A percentile compares a stretch with the other conserved stretches of the same genome.
phyloP scores from a whole-genome alignment of 306 rosid species.

The Quillaja saponaria region DNA sequence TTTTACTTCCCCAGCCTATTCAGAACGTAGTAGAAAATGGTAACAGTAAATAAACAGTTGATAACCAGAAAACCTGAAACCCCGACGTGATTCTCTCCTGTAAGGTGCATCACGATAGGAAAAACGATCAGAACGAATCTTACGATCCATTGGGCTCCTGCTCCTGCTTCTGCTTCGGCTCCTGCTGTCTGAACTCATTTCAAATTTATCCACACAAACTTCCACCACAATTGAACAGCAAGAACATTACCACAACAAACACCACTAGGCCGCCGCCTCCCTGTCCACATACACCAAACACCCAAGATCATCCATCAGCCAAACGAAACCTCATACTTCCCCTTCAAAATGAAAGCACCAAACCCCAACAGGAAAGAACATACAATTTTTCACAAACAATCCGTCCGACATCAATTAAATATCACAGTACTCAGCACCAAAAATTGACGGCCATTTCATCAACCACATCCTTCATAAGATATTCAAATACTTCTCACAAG shows the following conservation, averaged over 20 bases:
- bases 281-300: conserved; percentile 99
- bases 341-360: conserved; percentile 72
- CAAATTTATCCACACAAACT: conserved; percentile 49
- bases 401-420: conserved; percentile 59
- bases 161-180: conserved; percentile 94
- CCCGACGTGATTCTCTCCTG: conserved; percentile 95
- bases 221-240: conserved; percentile 70
- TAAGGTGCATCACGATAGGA: conserved; percentile 95
- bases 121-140: conserved; percentile 92
- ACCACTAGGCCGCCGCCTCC: conserved; percentile 66
- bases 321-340: conserved; percentile 76
- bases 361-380: conserved; percentile 57
- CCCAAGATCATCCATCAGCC: conserved; percentile 84
- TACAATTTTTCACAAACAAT: conserved; percentile 57
- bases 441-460: conserved; percentile 39
- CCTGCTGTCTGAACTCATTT: conserved; percentile 92
- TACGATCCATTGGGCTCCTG: conserved; percentile 92
- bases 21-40: conserved; percentile 27
- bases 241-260: conserved; percentile 69
- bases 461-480: conserved; percentile 48
- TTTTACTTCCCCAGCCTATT: conserved; percentile 37
- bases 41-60: conserved; percentile 39
- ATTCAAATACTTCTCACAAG: conserved; percentile 38
- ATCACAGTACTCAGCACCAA: conserved; percentile 54
- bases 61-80: conserved; percentile 85